Base-by-base conservation (phyloP, 2,329 filamentous ascomycete species). In the Tolypocladium album region DNA sequence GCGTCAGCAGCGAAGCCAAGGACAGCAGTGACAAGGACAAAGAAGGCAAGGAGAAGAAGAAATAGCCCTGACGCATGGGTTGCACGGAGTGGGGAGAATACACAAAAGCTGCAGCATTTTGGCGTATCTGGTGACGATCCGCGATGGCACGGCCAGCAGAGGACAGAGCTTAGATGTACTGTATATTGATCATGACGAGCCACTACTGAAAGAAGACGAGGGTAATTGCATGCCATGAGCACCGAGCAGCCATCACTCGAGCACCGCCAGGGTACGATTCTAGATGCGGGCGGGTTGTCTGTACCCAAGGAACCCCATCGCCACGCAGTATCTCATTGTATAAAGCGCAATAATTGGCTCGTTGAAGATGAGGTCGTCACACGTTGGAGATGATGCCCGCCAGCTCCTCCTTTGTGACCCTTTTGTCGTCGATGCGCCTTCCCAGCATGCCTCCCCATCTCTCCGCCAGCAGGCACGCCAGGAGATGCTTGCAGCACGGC, bases 401-500 rank as follows among this genome's bases (percentile, higher is more conserved):
- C 71, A 90, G 79, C 72, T 93, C 89, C 64, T 88, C 86, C 61
- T 76, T 78, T 31, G 78, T 76, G 20, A 88, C 79, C 47, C 69
- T 67, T 67, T 76, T 78, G 65, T 82, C 79, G 60, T 82, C 78
- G 20, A 88, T 78, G 66, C 82, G 83, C 1, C 67, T 67, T 5
- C 78, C 81, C 65, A 94, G 81, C 36, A 86, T 71, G 3, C 63
- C 71, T 0, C 70, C 70, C 77, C 89, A 92, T 55, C 79, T 78
- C 70, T 90, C 87, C 7, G 81, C 87, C 59, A 97, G 72, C 47
- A 93, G 74, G 71, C 90, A 95, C 1, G 93, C 93, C 20, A 97
- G 81, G 6, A 97, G 74, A 73, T 99, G 93, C 75, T 97, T 97
- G 72, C 93, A 99, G 59, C 74, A 89, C 66, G 85, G 82, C 61